Evolutionary conservation across 352 stramenopile genomes (phyloP), one percentile per base, ranked within the genome.

Genomic region (Globisporangium acanthophoron): DNA sequence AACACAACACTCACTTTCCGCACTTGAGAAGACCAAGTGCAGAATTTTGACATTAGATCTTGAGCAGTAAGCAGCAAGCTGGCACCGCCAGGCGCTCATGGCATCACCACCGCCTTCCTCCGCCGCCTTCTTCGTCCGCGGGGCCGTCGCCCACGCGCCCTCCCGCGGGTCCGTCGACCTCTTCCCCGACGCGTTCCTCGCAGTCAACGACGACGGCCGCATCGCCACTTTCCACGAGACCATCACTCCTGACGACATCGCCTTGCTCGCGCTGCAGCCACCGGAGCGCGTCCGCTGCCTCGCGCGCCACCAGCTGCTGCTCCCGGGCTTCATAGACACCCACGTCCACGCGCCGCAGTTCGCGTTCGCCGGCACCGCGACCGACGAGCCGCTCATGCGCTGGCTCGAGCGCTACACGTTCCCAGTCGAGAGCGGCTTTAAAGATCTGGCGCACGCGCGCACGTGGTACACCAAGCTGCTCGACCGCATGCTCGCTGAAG

Each of bases 271-370:
- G 9, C 27, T 8, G 0, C 2, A n/a, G 46, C 46, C 27, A 20
- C 2, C n/a, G 5, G 56, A 39, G 20, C 61, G 83, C 21, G 35
- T 54, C 41, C 8, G 8, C 12, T 2, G 37, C 37, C 66, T 87
- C 0, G 1, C 13, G 11, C 24, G 45, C 24, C 52, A 69, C 24
- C 67, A 93, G 61, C 81, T 97, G 43, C 66, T 97, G 24, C 68
- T 95, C 56, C 91, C 91, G 18, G 91, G 91, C 52, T 94, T 97
- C 61, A 62, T 97, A 49, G 91, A 97, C 73, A 87, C 80, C 13
- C 91, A 97, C 67, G 80, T 94, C 47, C 91, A 97, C 65, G 91
- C 91, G n/a, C 85, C 91, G 8, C 91, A 97, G 71, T 96, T 94
- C 60, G 70, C 72, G 12, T 97, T 80, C 61, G 81, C 76, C n/a